Conservation (phyloP, 306 rosid species). For the Corylus americana region DNA sequence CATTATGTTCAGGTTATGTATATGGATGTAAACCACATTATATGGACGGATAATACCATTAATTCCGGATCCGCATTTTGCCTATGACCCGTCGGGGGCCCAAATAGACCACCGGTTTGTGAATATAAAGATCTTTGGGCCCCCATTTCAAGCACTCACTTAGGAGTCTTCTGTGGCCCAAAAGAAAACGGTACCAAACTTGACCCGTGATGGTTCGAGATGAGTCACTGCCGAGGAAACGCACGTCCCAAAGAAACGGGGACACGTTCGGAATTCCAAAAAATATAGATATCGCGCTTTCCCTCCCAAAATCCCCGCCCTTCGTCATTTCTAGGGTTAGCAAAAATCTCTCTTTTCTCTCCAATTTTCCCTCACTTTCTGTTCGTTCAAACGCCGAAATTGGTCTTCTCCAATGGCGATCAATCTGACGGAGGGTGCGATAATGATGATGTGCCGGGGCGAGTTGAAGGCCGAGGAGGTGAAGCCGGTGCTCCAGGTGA, state of each 20-base stretch:
- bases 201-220: no score
- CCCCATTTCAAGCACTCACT: no score
- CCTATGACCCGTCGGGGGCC: no score
- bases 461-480: conserved; percentile 27
- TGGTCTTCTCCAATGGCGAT: conserved; percentile 32
- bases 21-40: no score
- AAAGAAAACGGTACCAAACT: no score
- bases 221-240: no score
- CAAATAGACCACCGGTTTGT: no score
- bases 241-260: not conserved
- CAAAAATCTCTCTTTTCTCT: not conserved
- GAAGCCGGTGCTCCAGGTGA: conserved; percentile 68
- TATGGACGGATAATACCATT: no score
- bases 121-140: no score
- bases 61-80: no score
- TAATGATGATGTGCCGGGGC: conserved; percentile 44
- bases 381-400: not conserved
- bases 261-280: conserved; percentile 24
- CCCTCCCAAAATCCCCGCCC: conserved; percentile 51
- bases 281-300: conserved; percentile 21
- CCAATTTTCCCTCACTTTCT: conserved; percentile 3
- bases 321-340: conserved; percentile 52
- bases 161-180: no score
- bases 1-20: no score
- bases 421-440: conserved; percentile 59